phyloP scores from a whole-genome alignment of 441 rosid genomes.

The Aquilaria agallochum region DNA sequence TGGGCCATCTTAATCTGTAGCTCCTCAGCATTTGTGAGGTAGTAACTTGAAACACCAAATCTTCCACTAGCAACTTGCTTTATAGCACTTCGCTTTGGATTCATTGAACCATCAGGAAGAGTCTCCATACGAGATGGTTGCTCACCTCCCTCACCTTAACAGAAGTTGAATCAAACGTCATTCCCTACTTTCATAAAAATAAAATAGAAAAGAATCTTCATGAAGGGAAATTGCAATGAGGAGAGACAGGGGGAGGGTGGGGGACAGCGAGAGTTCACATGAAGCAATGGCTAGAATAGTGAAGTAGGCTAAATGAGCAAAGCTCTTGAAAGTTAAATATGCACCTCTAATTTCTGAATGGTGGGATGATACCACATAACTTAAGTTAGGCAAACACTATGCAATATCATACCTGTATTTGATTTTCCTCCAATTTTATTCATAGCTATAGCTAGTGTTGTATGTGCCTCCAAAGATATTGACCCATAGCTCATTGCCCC shows the following conservation, averaged over 20 bases:
- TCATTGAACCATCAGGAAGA: conserved; percentile 89
- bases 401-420: conserved; percentile 67
- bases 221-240: too few species aligned
- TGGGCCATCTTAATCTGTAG: conserved; percentile 99
- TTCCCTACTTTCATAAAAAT: not conserved
- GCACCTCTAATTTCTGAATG: too few species aligned
- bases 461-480: conserved; percentile 93
- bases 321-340: too few species aligned
- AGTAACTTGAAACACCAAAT: conserved; percentile 98
- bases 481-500: conserved; percentile 99
- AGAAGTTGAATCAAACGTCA: conserved; percentile 5
- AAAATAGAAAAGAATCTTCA: too few species aligned
- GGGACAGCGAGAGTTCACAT: too few species aligned
- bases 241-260: too few species aligned
- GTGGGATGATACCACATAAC: too few species aligned
- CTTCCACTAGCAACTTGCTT: conserved; percentile 99
- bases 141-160: conserved; percentile 99
- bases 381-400: not conserved
- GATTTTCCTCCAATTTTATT: conserved; percentile 97
- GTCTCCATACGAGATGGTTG: conserved; percentile 98
- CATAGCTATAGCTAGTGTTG: conserved; percentile 96
- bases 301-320: too few species aligned
- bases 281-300: too few species aligned
- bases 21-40: conserved; percentile 98
- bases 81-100: conserved; percentile 97